Base-by-base conservation (phyloP, 1,139 yeast species). In the Candida sojae region DNA sequence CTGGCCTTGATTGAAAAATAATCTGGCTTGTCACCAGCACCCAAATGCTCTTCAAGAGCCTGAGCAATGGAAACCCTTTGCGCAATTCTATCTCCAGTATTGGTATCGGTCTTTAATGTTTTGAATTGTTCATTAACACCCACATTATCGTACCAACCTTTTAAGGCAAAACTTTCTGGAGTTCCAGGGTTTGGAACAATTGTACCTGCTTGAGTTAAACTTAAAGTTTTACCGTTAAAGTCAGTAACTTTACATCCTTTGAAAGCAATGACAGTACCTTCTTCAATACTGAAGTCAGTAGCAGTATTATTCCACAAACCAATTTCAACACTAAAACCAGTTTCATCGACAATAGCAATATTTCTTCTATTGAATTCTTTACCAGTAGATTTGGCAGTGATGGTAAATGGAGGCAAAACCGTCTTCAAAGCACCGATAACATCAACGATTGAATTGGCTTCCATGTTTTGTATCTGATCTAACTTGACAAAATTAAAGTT, bases 271-370 rank as follows among this genome's bases (percentile, higher is more conserved):
- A 93, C 93, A 0, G 95, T 80, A 28, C 96, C 97, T 49, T 77
- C 84, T n/a, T 86, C 84, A 28, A 80, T 67, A 50, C 71, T 75
- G 64, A 93, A 95, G 47, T 88, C 89, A 26, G 83, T 66, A 1
- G 99, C 99, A 44, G 83, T 77, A 56, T 86, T 84, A 59, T 92
- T 93, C 99, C 99, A 95, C 54, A 95, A 73, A 1, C 97, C 96
- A 48, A 91, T 82, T 28, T 82, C 79, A 42, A 92, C 82, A 6
- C 91, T 85, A 56, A 79, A 82, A 43, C 87, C 87, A 7, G 96
- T 76, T 57, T 88, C 89, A 66, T 95, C 99, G 28, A 91, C 98
- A 55, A 95, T 73, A 4, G 82, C 76, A 42, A 95, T 75, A 61
- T 92, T 96, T 67, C 99, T 87, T 71, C 96, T 88, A 61, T 90